Conservation (phyloP, 1,139 yeast genomes). For the Candida gigantensis region DNA sequence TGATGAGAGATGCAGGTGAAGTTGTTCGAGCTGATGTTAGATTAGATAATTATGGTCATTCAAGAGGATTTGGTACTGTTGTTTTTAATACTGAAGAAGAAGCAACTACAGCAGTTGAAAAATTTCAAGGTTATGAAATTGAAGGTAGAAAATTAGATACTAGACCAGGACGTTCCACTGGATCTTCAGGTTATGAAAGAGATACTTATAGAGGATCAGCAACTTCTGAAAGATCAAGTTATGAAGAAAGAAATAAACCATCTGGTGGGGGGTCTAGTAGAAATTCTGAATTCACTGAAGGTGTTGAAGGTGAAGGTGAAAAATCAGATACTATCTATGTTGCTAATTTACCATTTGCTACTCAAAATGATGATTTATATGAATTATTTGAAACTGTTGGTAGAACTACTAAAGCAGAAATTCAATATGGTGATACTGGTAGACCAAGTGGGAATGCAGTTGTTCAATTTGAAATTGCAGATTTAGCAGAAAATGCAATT, state of each 20-base stretch:
- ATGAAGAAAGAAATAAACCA: conserved; percentile 4
- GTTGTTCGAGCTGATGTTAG: conserved; percentile 82
- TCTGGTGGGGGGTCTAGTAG: conserved; percentile 17
- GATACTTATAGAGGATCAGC: conserved; percentile 6
- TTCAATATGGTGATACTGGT: conserved; percentile 63
- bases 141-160: conserved; percentile 74
- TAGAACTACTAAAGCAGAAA: conserved; percentile 72
- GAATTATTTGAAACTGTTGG: conserved; percentile 90
- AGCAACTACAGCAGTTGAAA: conserved; percentile 61
- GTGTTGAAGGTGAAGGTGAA: conserved; percentile 66
- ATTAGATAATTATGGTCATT: conserved; percentile 68
- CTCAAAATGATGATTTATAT: conserved; percentile 78
- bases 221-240: conserved; percentile 2
- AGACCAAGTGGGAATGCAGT: conserved; percentile 84
- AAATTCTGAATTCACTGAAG: conserved; percentile 61
- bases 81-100: conserved; percentile 60
- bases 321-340: conserved; percentile 67
- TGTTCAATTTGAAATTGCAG: conserved; percentile 70
- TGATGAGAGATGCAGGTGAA: conserved; percentile 75
- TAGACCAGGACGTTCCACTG: conserved; percentile 51
- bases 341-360: conserved; percentile 83
- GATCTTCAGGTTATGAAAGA: conserved; percentile 6
- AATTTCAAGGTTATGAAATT: conserved; percentile 63
- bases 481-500: conserved; percentile 74
- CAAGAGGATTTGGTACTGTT: conserved; percentile 85